Base-by-base conservation (phyloP, 345 rosid species). In the Limnanthes douglasii region DNA sequence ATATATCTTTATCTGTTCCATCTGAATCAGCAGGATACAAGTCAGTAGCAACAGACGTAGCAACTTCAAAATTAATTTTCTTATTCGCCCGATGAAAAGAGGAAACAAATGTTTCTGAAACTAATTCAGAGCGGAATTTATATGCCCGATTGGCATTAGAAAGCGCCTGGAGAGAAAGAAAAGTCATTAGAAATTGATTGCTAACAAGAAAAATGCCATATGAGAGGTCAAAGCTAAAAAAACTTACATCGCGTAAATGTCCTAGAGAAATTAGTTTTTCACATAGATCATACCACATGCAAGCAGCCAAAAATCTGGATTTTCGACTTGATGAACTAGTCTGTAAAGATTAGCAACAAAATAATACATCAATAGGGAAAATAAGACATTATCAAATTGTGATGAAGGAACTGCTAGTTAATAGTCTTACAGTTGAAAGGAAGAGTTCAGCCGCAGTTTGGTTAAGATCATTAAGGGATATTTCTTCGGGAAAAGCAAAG, bases 201-300 rank as follows among this genome's bases (percentile, higher is more conserved):
- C n/a, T n/a, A n/a, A n/a, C n/a, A n/a, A n/a, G n/a, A n/a, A n/a
- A n/a, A n/a, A n/a, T n/a, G n/a, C n/a, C n/a, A n/a, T n/a, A n/a
- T n/a, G n/a, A n/a, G 24, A 49, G 17, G 33, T n/a, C 39, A 49
- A 30, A 3, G 24, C 28, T 11, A 26, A 11, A 5, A 34, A 42
- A 22, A 34, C 2, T 66, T 66, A 90, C 98, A 95, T 84, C 94
- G 23, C 75, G 44, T 37, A 70, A 42, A 16, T 42, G 67, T 31
- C 95, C 98, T 41, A 30, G 54, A 30, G 65, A 60, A 46, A 72
- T 43, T 29, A 70, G 69, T 47, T 64, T 72, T 66, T 76, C 84
- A 53, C 71, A 57, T 44, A 90, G 69, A 72, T 84, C 94, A 55
- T 79, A 74, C 51, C 56, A 72, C 38, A 90, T 92, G 63, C 56